Conservation (phyloP, 805 yeast genomes). For the Myxozyma neotropica region DNA sequence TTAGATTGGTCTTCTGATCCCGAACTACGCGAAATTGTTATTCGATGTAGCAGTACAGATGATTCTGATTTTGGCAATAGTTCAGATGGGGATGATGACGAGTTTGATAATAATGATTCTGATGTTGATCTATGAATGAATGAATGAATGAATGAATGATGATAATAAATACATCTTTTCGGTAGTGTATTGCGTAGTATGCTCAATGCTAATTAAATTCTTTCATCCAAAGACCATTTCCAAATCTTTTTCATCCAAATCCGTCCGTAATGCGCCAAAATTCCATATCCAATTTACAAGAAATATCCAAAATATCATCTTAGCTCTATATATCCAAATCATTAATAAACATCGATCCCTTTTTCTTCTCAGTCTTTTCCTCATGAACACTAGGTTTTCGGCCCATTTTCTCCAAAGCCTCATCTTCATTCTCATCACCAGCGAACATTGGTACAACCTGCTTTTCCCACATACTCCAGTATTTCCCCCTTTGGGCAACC, state of each 20-base stretch:
- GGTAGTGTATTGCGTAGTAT: too few species aligned
- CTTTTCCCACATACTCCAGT: slow-evolving; percentile 26
- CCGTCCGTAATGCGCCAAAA: too few species aligned
- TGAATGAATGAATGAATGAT: too few species aligned
- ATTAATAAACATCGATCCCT: not conserved
- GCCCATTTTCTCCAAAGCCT: too few species aligned
- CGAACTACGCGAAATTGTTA: slow-evolving; percentile 16
- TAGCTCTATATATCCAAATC: slow-evolving; percentile 6
- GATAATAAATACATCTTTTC: too few species aligned
- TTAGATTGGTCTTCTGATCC: slow-evolving; percentile 24
- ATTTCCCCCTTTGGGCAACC: slow-evolving; percentile 25
- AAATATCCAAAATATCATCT: not conserved
- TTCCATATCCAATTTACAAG: not conserved
- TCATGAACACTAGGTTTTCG: too few species aligned
- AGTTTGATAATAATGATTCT: not conserved
- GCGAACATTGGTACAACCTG: slow-evolving; percentile 14
- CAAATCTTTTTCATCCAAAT: too few species aligned
- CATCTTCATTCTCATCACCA: not conserved
- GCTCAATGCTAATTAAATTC: too few species aligned
- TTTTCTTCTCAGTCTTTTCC: not conserved
- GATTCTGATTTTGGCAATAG: not conserved
- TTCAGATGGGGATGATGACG: slow-evolving; percentile 1
- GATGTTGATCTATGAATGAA: too few species aligned
- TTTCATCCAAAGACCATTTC: too few species aligned
- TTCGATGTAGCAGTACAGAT: slow-evolving; percentile 18